These are phyloP conservation scores for Candida caryicola DNA, from an alignment of 805 yeast genomes.

Conservation along the genomic window DNA sequence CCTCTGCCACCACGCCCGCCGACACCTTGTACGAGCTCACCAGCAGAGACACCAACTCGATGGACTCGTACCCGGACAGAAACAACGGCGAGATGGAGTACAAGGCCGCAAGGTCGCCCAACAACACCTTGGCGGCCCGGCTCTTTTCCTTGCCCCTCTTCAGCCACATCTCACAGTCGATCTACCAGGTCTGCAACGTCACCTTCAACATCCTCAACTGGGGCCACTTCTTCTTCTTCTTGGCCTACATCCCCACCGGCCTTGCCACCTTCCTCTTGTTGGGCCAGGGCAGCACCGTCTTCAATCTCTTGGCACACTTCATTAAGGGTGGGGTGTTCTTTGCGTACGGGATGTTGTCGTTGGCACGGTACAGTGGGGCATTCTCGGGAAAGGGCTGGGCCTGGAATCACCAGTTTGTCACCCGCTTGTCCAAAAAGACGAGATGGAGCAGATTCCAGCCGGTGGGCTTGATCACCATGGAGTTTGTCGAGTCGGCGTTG, in stretches of 20 bases:
- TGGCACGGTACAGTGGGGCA: constrained; percentile 86
- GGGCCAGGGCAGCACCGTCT: constrained; percentile 67
- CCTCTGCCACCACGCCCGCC: constrained; percentile 10
- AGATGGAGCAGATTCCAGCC: constrained; percentile 41
- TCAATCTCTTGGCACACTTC: constrained; percentile 88
- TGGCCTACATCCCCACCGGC: constrained; percentile 57
- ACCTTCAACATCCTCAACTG: constrained; percentile 55
- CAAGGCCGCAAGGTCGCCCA: constrained; percentile 19
- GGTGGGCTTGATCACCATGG: constrained; percentile 67
- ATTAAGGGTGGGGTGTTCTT: constrained; percentile 93
- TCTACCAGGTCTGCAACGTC: constrained; percentile 21
- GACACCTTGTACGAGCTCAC: constrained; percentile 8
- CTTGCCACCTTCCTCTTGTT: constrained; percentile 65
- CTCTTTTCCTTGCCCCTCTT: constrained; percentile 9
- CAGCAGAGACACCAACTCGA: constrained; percentile 12
- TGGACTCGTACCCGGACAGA: constrained; percentile 22
- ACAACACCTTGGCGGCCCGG: neutral
- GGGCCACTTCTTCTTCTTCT: constrained; percentile 59
- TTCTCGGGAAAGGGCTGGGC: constrained; percentile 79
- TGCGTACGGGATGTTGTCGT: constrained; percentile 68
- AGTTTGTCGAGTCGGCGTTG: constrained; percentile 72
- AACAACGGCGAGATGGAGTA: constrained; percentile 11
- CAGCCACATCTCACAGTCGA: constrained; percentile 25
- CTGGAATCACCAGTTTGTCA: constrained; percentile 59
- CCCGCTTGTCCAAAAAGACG: constrained; percentile 14